Conservation (phyloP, 2,329 filamentous ascomycete genomes). For the Coniella lustricola region DNA sequence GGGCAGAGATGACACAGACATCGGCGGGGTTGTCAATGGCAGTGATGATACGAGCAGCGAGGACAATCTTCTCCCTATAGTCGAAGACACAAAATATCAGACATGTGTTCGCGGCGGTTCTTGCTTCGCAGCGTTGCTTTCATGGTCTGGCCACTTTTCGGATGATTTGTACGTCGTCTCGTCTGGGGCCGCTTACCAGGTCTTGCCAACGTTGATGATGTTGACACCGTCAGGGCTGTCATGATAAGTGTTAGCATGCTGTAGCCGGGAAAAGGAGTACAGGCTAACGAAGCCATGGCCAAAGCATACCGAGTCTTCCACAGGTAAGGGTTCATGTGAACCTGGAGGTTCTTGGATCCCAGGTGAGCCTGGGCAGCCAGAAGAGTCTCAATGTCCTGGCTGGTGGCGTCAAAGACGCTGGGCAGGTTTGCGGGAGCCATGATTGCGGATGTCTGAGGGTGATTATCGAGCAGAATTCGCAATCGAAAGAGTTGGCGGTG, state of each 20-base stretch:
- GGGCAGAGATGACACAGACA: conserved; percentile 98
- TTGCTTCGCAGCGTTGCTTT: neutral
- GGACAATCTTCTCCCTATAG: conserved; percentile 95
- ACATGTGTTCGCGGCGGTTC: neutral
- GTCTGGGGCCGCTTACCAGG: conserved; percentile 62
- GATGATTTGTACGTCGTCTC: neutral
- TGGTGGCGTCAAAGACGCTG: conserved; percentile 91
- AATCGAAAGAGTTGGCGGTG: conserved; percentile 8
- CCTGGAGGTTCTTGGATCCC: conserved; percentile 98
- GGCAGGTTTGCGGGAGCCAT: conserved; percentile 96
- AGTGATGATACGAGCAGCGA: conserved; percentile 97
- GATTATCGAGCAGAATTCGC: conserved; percentile 12
- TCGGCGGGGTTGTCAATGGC: conserved; percentile 99
- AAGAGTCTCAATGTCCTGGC: conserved; percentile 99
- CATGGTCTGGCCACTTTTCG: neutral
- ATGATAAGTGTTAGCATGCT: conserved; percentile 1
- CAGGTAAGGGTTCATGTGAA: conserved; percentile 98
- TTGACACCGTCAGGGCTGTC: conserved; percentile 97
- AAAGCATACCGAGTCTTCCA: conserved; percentile 60
- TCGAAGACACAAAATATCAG: neutral
- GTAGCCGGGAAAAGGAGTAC: neutral
- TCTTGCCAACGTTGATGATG: conserved; percentile 99
- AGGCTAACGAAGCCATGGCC: neutral
- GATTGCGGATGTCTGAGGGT: conserved; percentile 24
- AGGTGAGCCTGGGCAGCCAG: conserved; percentile 94